phyloP scores from a whole-genome alignment of 352 stramenopile genomes.

The Globisporangium apiculatum region DNA sequence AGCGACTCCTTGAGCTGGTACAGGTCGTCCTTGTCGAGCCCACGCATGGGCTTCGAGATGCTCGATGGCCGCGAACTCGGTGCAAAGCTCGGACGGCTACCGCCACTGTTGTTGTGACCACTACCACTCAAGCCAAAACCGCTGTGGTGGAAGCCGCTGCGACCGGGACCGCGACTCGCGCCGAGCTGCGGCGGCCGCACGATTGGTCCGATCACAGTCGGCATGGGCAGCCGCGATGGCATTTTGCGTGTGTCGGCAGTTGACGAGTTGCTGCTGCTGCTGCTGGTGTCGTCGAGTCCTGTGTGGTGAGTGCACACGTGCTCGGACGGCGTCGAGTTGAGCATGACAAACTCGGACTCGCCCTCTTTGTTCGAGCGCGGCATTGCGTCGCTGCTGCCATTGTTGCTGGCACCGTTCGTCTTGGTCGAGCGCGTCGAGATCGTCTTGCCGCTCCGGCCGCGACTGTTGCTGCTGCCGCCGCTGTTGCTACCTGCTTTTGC shows the following conservation, averaged over 20 bases:
- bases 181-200: slow-evolving; percentile 4
- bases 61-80: slow-evolving; percentile 15
- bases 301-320: slow-evolving; percentile 13
- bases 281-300: slow-evolving; percentile 1
- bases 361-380: slow-evolving; percentile 12
- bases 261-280: background rate
- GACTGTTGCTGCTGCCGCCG: too few relatives aligned
- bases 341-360: slow-evolving; percentile 12
- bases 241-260: background rate
- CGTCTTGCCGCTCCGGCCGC: too few relatives aligned
- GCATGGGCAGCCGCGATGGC: slow-evolving; percentile 12
- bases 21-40: slow-evolving; percentile 25
- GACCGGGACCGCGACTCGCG: slow-evolving; percentile 11
- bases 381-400: slow-evolving; percentile 6
- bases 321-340: slow-evolving; percentile 20
- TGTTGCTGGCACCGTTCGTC: background rate
- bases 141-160: slow-evolving; percentile 10
- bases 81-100: slow-evolving; percentile 21
- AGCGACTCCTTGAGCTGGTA: slow-evolving; percentile 34
- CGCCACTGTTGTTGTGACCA: background rate
- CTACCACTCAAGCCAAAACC: background rate
- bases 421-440: background rate
- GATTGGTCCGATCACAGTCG: slow-evolving; percentile 16
- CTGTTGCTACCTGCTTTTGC: too few relatives aligned
- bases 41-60: slow-evolving; percentile 13